Evolutionary conservation across 768 basidiomycete genomes (phyloP).

Genomic region (Psilocybe subaeruginosa): DNA sequence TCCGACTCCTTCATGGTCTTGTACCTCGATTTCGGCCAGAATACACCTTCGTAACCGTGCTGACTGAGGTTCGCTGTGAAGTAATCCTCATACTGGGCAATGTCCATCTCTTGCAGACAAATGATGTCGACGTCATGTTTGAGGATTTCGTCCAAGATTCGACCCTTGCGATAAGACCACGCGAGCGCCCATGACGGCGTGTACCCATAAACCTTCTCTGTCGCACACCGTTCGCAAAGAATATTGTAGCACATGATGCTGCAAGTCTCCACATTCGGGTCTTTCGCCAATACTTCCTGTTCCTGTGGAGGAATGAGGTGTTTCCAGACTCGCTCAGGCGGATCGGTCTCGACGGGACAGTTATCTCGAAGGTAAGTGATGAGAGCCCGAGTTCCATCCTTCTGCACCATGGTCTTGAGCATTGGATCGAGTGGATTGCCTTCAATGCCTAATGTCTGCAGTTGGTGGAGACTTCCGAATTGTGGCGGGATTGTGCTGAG

Average conservation of each 20-base stretch:
- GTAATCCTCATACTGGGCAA: slow-evolving; percentile 89
- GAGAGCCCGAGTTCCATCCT: slow-evolving; percentile 90
- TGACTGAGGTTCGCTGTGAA: slow-evolving; percentile 74
- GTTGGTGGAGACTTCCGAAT: slow-evolving; percentile 87
- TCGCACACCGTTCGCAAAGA: slow-evolving; percentile 89
- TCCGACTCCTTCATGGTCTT: slow-evolving; percentile 92
- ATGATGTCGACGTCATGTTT: slow-evolving; percentile 85
- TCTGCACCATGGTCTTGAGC: slow-evolving; percentile 83
- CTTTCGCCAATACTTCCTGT: slow-evolving; percentile 59
- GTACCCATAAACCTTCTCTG: slow-evolving; percentile 89
- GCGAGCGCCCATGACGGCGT: slow-evolving; percentile 94
- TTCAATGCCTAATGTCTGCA: slow-evolving; percentile 93
- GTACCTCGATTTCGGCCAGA: slow-evolving; percentile 90
- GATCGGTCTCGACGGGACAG: slow-evolving; percentile 80
- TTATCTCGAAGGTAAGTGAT: slow-evolving; percentile 92
- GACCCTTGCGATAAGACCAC: slow-evolving; percentile 94
- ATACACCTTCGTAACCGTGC: slow-evolving; percentile 88
- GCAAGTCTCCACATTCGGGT: slow-evolving; percentile 75
- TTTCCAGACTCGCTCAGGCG: slow-evolving; percentile 83
- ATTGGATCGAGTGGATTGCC: slow-evolving; percentile 91
- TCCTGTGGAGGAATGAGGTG: slow-evolving; percentile 60
- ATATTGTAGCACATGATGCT: slow-evolving; percentile 92
- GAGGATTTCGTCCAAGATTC: slow-evolving; percentile 84
- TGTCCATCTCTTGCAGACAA: slow-evolving; percentile 96
- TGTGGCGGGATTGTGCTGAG: slow-evolving; percentile 85